phyloP scores from a whole-genome alignment of 495 filamentous ascomycete species.

The Hypoxylon fragiforme region DNA sequence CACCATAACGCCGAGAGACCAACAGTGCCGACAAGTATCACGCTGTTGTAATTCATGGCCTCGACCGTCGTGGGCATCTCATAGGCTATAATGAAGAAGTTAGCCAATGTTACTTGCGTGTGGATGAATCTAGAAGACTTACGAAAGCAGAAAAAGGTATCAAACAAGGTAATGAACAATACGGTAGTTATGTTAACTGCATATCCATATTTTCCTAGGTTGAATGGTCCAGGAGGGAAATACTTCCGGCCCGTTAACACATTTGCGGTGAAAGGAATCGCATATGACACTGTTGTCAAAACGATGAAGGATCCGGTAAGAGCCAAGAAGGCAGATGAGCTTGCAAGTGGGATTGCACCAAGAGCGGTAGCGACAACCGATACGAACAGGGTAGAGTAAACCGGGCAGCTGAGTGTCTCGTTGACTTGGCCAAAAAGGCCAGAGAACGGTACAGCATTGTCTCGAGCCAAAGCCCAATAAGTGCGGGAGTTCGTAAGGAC shows the following conservation, averaged over 20 bases:
- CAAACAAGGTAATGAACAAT: slow-evolving; percentile 68
- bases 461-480: slow-evolving; percentile 82
- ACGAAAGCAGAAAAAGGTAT: slow-evolving; percentile 74
- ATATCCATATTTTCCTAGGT: slow-evolving; percentile 64
- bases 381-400: slow-evolving; percentile 68
- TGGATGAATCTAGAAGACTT: no score
- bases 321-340: slow-evolving; percentile 72
- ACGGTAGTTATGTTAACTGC: slow-evolving; percentile 62
- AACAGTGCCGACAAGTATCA: slow-evolving; percentile 63
- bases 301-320: slow-evolving; percentile 77
- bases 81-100: slow-evolving; percentile 50
- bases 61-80: slow-evolving; percentile 55
- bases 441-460: slow-evolving; percentile 63
- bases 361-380: slow-evolving; percentile 64
- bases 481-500: slow-evolving; percentile 79
- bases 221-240: slow-evolving; percentile 70
- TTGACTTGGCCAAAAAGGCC: slow-evolving; percentile 52
- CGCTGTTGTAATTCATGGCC: slow-evolving; percentile 74
- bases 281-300: slow-evolving; percentile 72
- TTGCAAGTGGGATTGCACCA: slow-evolving; percentile 75
- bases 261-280: slow-evolving; percentile 75
- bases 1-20: slow-evolving; percentile 63
- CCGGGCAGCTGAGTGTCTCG: slow-evolving; percentile 61
- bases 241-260: slow-evolving; percentile 64
- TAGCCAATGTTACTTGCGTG: no score